Conservation (phyloP, 148 eudicot genomes). For the Vaccinium macrocarpon region DNA sequence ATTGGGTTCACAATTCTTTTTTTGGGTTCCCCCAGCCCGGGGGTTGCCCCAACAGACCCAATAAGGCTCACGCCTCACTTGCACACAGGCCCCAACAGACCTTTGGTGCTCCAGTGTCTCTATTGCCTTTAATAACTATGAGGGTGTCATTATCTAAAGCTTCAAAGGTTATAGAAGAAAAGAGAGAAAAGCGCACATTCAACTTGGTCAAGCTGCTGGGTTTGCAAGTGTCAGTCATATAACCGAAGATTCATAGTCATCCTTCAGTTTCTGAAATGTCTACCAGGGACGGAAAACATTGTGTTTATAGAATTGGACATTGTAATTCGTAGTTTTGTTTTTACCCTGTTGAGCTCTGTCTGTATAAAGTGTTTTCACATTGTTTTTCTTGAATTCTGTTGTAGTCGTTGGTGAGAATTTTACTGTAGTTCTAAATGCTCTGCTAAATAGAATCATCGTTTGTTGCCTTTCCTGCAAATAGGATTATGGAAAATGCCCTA, state of each 20-base stretch:
- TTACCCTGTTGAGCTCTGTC: not conserved
- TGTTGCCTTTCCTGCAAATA: conserved; percentile 22
- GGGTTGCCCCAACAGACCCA: too few species aligned
- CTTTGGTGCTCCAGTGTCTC: too few species aligned
- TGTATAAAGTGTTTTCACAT: not conserved
- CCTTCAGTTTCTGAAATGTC: not conserved
- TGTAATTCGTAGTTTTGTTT: not conserved
- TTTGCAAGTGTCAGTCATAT: not conserved
- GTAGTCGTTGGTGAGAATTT: not conserved
- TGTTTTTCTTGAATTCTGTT: not conserved
- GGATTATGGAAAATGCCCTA: conserved; percentile 94
- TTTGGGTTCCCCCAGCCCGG: too few species aligned
- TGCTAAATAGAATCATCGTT: not conserved
- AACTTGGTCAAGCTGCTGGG: not conserved
- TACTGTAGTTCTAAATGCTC: not conserved
- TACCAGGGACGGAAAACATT: not conserved
- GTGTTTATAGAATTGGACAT: not conserved
- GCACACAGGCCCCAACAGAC: not conserved
- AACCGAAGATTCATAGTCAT: not conserved
- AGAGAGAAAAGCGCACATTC: not conserved
- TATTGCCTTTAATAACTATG: not conserved
- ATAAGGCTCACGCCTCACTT: not conserved
- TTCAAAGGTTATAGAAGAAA: not conserved
- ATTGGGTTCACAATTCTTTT: too few species aligned
- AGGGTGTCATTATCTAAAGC: not conserved